A percentile compares a stretch with the other conserved stretches of the same genome.
These are phyloP conservation scores for Amanita brunnescens DNA, from an alignment of 768 basidiomycete genomes.

Conservation along the genomic window DNA sequence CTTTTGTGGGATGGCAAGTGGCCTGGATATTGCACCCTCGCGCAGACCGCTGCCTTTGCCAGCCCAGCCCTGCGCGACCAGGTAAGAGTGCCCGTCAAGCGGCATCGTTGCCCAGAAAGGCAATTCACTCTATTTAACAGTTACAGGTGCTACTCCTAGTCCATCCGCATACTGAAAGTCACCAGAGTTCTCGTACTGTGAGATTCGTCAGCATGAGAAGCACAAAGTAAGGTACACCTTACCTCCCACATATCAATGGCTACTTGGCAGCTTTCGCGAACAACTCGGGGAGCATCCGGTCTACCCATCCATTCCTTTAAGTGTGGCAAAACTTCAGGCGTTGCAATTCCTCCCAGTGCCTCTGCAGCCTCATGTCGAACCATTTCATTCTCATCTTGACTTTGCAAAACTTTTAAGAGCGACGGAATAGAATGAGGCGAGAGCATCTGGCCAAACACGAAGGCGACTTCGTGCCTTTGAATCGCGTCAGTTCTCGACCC, in stretches of 20 bases:
- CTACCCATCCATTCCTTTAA: constrained; percentile 78
- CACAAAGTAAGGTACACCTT: constrained; percentile 14
- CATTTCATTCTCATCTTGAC: constrained; percentile 81
- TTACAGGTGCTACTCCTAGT: constrained; percentile 15
- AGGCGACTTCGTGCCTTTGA: constrained; percentile 91
- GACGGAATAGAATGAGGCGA: constrained; percentile 84
- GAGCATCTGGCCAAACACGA: constrained; percentile 93
- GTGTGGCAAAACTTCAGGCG: constrained; percentile 82
- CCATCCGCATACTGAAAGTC: constrained; percentile 72
- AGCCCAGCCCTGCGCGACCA: constrained; percentile 80
- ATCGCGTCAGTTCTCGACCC: not conserved
- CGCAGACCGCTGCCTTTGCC: constrained; percentile 84
- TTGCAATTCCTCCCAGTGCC: constrained; percentile 95
- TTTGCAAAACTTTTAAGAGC: constrained; percentile 67
- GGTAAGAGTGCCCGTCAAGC: constrained; percentile 61
- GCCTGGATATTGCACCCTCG: constrained; percentile 67
- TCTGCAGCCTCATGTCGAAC: constrained; percentile 98
- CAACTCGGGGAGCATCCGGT: constrained; percentile 78
- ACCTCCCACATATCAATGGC: constrained; percentile 98
- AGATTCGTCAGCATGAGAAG: not conserved
- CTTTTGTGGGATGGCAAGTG: constrained; percentile 76
- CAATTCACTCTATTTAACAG: not conserved
- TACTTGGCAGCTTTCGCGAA: constrained; percentile 91
- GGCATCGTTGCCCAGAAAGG: constrained; percentile 36
- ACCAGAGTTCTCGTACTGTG: constrained; percentile 70